Evolutionary conservation across 2,329 filamentous ascomycete genomes (phyloP), one percentile per base, ranked within the genome.

Genomic region (Leptographium radiaticola): DNA sequence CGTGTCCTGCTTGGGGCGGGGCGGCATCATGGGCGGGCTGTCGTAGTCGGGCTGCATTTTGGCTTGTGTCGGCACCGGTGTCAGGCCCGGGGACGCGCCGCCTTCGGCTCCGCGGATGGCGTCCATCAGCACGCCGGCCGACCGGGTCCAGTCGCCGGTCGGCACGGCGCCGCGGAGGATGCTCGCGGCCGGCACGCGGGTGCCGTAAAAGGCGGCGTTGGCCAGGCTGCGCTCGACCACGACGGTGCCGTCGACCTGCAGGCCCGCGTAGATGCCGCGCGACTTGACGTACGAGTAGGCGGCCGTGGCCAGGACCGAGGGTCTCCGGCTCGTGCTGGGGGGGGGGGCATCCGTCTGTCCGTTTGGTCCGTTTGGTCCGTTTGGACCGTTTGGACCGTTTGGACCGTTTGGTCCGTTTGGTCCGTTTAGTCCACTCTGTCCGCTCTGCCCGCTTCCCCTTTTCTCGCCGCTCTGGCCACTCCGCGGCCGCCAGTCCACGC

Each of bases 191-290:
- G 69, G 60, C 30, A 79, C 62, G 6, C 64, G 60, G n/a, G 86
- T 75, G 25, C 85, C 84, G 66, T 94, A 95, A 64, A 95, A 95
- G 7, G 80, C 79, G 52, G 88, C 84, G 62, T 96, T 96, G 64
- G 91, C 90, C 55, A 91, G 87, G n/a, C 80, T 84, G 51, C 89
- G 80, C 67, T 94, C 87, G 31, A 91, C 86, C 49, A 95, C 76
- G 12, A 95, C 79, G 0, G 89, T 95, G 31, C 90, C 90, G 63
- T 95, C 89, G 38, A 95, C 77, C 62, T 90, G 86, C 1, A 95
- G 79, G 34, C 89, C 89, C 1, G 87, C 89, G 63, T 94, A 95
- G 60, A 95, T 82, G 6, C 90, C 90, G 52, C 89, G 80, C 49
- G 85, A 90, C 71, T 95, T 95, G 69, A 95, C 80, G 66, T 95